Evolutionary conservation across 257 asterid species (phyloP).

Genomic region (Jasminum sambac): DNA sequence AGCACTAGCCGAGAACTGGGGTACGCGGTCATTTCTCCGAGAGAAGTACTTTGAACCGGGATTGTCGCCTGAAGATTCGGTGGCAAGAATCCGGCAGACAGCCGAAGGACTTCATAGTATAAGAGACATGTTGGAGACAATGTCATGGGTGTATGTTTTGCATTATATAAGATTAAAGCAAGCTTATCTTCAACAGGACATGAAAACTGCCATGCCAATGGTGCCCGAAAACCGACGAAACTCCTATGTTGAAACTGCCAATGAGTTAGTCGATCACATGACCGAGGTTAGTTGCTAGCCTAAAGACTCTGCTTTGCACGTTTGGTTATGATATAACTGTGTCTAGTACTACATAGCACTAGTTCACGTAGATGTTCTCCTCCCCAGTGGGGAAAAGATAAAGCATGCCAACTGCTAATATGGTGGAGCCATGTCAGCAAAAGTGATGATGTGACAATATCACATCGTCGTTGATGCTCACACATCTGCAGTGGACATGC

Average conservation of each 20-base stretch:
- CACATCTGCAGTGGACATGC: too few species aligned
- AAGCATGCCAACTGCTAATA: too few species aligned
- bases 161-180: slow-evolving; percentile 64
- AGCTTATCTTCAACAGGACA: slow-evolving; percentile 51
- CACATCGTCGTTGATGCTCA: too few species aligned
- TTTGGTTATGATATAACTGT: neutral
- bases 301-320: too few species aligned
- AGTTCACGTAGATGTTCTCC: neutral
- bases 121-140: slow-evolving; percentile 66
- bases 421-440: too few species aligned
- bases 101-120: slow-evolving; percentile 74
- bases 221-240: slow-evolving; percentile 47
- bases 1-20: slow-evolving; percentile 72
- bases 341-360: neutral
- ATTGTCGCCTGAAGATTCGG: slow-evolving; percentile 68
- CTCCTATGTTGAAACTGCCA: slow-evolving; percentile 50
- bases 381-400: too few species aligned
- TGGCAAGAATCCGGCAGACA: slow-evolving; percentile 58
- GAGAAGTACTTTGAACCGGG: slow-evolving; percentile 60
- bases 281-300: slow-evolving; percentile 48
- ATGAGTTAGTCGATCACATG: slow-evolving; percentile 71
- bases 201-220: slow-evolving; percentile 37
- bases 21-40: slow-evolving; percentile 51
- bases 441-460: too few species aligned
- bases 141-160: slow-evolving; percentile 82